Conservation (phyloP, 345 rosid species). For the Ceriops decandra region DNA sequence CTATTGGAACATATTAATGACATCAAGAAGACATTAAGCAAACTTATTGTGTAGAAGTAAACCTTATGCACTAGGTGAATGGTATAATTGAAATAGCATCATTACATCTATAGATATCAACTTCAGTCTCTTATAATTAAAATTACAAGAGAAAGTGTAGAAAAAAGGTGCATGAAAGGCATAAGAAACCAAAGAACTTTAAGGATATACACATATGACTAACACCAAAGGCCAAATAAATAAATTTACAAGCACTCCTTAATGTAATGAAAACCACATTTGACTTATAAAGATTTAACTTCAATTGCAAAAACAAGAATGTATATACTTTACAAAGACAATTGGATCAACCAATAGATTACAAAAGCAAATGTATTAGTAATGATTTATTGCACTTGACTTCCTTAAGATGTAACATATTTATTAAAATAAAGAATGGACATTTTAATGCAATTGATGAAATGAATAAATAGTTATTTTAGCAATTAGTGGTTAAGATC, state of each 20-base stretch:
- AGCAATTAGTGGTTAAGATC: slow-evolving; percentile 11
- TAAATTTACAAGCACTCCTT: no score
- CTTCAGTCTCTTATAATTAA: slow-evolving; percentile 21
- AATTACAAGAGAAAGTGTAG: slow-evolving; percentile 3
- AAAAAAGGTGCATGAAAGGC: not conserved
- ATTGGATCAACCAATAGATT: slow-evolving; percentile 4
- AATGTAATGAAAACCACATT: not conserved
- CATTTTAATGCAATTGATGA: slow-evolving; percentile 8
- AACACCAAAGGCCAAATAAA: not conserved
- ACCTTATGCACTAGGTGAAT: slow-evolving; percentile 32
- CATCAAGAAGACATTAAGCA: slow-evolving; percentile 31
- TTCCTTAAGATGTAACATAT: slow-evolving; percentile 6
- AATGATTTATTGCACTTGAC: slow-evolving; percentile 13
- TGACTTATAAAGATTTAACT: not conserved
- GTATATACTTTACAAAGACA: slow-evolving; percentile 1
- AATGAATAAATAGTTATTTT: slow-evolving; percentile 7
- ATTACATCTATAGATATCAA: slow-evolving; percentile 28
- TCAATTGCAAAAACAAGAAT: not conserved
- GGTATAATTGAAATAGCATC: slow-evolving; percentile 30
- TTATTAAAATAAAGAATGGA: slow-evolving; percentile 10
- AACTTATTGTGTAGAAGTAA: slow-evolving; percentile 23
- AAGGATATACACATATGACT: not conserved
- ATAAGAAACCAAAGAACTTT: not conserved
- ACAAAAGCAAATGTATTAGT: not conserved
- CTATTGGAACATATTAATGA: slow-evolving; percentile 25